These are phyloP conservation scores for Cucurbitaria berberidis DNA, from an alignment of 2,329 filamentous ascomycete species.

Conservation along the genomic window DNA sequence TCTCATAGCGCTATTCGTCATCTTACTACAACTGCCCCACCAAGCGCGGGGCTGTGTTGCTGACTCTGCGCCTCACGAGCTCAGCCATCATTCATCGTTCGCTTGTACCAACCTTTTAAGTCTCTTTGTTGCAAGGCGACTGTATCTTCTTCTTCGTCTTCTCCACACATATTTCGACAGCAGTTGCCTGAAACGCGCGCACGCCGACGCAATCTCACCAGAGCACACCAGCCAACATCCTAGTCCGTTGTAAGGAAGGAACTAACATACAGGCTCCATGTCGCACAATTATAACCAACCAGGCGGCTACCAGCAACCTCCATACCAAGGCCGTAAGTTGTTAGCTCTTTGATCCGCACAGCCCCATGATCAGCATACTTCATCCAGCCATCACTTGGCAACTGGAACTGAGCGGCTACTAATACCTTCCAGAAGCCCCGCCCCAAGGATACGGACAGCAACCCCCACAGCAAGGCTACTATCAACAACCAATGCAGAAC, in stretches of 20 bases:
- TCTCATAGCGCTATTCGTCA: background rate
- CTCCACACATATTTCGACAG: constrained; percentile 1
- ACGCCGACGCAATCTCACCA: background rate
- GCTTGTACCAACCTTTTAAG: background rate
- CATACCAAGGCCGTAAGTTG: constrained; percentile 41
- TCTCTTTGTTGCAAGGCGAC: background rate
- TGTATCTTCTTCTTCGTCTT: background rate
- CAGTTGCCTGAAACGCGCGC: background rate
- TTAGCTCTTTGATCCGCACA: constrained; percentile 9
- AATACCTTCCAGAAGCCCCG: constrained; percentile 35
- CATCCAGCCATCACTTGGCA: constrained; percentile 17
- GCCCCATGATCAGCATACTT: constrained; percentile 13
- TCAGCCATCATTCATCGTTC: background rate
- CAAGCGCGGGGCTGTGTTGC: background rate
- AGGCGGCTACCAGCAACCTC: constrained; percentile 35
- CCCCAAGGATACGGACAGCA: constrained; percentile 35
- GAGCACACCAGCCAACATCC: background rate
- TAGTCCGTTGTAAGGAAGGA: background rate
- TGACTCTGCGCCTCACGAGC: background rate
- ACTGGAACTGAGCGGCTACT: constrained; percentile 24
- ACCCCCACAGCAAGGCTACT: constrained; percentile 27
- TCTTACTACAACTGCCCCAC: background rate
- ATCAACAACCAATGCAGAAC: constrained; percentile 43
- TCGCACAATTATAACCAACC: constrained; percentile 38
- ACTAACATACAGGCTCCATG: constrained; percentile 14